phyloP scores from a whole-genome alignment of 805 yeast species.

The Cyberlindnera japonica region DNA sequence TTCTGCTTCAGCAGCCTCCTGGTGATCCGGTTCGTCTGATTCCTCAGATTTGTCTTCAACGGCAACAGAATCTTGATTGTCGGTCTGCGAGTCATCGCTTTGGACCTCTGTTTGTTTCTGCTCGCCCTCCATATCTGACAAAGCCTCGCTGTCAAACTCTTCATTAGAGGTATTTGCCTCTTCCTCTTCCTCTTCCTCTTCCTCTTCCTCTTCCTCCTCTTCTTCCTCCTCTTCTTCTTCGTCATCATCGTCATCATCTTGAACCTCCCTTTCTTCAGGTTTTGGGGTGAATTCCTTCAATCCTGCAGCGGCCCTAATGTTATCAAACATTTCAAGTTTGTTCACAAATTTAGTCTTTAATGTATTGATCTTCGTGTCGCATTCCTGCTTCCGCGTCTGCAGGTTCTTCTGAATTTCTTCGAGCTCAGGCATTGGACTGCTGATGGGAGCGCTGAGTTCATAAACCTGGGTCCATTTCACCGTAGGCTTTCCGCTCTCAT shows the following conservation, averaged over 20 bases:
- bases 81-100: too few species aligned
- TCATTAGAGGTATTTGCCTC: too few species aligned
- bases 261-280: not conserved
- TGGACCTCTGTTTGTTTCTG: too few species aligned
- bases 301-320: not conserved
- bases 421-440: not conserved
- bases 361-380: not conserved
- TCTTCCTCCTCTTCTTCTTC: slow-evolving; percentile 3
- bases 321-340: not conserved
- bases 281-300: not conserved
- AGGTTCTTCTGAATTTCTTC: not conserved
- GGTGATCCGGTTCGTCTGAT: too few species aligned
- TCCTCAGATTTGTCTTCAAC: too few species aligned
- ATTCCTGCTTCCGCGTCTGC: not conserved
- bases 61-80: too few species aligned
- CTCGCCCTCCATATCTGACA: too few species aligned
- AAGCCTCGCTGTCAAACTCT: too few species aligned
- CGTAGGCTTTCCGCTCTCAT: not conserved
- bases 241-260: slow-evolving; percentile 6
- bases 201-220: not conserved
- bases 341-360: not conserved
- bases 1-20: too few species aligned
- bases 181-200: too few species aligned
- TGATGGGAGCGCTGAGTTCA: not conserved
- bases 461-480: not conserved